Evolutionary conservation across 2,329 filamentous ascomycete species (phyloP).

Genomic region (Neonectria faginata): DNA sequence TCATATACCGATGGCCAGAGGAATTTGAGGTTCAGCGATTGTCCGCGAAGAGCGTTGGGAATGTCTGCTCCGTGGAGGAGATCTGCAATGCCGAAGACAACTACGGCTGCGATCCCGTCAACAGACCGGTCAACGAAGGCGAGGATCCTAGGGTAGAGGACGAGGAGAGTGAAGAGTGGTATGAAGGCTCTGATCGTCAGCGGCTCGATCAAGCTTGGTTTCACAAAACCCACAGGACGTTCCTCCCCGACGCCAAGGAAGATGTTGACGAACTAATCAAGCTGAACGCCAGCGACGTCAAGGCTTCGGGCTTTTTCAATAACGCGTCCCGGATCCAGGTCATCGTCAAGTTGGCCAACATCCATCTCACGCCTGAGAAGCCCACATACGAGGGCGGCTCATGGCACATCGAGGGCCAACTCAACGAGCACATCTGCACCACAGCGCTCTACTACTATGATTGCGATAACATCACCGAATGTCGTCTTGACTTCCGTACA

Average conservation of each 20-base stretch:
- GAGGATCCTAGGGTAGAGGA: constrained; percentile 39
- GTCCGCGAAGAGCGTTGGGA: constrained; percentile 13
- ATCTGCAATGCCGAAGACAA: constrained; percentile 26
- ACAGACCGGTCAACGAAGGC: constrained; percentile 43
- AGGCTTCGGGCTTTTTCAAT: constrained; percentile 47
- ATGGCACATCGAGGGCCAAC: constrained; percentile 67
- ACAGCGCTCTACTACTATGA: constrained; percentile 74
- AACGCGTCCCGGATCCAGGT: constrained; percentile 62
- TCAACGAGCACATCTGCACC: constrained; percentile 73
- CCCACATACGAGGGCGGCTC: constrained; percentile 64
- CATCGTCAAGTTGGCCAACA: constrained; percentile 72
- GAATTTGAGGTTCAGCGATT: constrained; percentile 47
- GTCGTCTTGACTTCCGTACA: constrained; percentile 63
- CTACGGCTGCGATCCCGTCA: constrained; percentile 31
- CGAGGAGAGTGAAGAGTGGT: constrained; percentile 30
- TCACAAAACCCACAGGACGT: constrained; percentile 39
- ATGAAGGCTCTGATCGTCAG: constrained; percentile 38
- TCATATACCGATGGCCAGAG: constrained; percentile 48
- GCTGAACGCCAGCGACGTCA: constrained; percentile 40
- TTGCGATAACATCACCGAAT: constrained; percentile 68
- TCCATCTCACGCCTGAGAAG: constrained; percentile 69
- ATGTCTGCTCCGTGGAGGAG: constrained; percentile 35
- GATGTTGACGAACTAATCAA: constrained; percentile 4
- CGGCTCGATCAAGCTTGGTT: constrained; percentile 47
- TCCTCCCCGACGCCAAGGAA: constrained; percentile 32